These are phyloP conservation scores for Fusarium zealandicum DNA, from an alignment of 2,329 filamentous ascomycete genomes.

Conservation along the genomic window DNA sequence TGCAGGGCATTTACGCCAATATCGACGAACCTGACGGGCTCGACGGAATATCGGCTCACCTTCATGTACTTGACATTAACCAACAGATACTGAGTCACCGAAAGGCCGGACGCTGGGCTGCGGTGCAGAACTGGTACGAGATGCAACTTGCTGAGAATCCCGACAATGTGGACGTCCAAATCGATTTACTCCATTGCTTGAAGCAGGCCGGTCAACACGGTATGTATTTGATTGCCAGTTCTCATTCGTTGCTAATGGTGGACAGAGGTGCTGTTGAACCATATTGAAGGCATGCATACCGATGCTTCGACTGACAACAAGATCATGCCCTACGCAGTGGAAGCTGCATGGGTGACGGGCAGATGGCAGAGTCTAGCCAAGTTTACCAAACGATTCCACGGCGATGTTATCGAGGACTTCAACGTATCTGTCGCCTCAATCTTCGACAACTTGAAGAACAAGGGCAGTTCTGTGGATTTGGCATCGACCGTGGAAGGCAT, in stretches of 20 bases:
- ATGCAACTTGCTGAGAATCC: constrained; percentile 83
- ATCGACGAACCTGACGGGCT: constrained; percentile 98
- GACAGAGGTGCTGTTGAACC: constrained; percentile 82
- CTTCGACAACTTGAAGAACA: constrained; percentile 66
- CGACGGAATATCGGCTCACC: constrained; percentile 88
- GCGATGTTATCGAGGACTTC: constrained; percentile 68
- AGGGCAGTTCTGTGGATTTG: constrained; percentile 60
- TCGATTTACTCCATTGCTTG: constrained; percentile 84
- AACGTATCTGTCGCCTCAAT: constrained; percentile 76
- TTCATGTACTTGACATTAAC: constrained; percentile 87
- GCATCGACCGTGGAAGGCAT: constrained; percentile 65
- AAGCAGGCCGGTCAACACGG: constrained; percentile 96
- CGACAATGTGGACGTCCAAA: constrained; percentile 76
- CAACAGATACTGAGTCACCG: constrained; percentile 93
- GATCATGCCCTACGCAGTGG: constrained; percentile 83
- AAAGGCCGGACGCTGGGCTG: constrained; percentile 91
- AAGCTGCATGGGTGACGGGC: constrained; percentile 89
- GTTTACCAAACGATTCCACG: constrained; percentile 65
- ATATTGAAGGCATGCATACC: constrained; percentile 77
- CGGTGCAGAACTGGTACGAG: constrained; percentile 98
- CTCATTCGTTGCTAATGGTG: constrained; percentile 30
- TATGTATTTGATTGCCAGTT: constrained; percentile 56
- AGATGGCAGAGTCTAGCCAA: constrained; percentile 79
- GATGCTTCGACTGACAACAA: constrained; percentile 61
- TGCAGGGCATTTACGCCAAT: constrained; percentile 94